phyloP scores from a whole-genome alignment of 352 stramenopile genomes.

The Globisporangium irregulare region DNA sequence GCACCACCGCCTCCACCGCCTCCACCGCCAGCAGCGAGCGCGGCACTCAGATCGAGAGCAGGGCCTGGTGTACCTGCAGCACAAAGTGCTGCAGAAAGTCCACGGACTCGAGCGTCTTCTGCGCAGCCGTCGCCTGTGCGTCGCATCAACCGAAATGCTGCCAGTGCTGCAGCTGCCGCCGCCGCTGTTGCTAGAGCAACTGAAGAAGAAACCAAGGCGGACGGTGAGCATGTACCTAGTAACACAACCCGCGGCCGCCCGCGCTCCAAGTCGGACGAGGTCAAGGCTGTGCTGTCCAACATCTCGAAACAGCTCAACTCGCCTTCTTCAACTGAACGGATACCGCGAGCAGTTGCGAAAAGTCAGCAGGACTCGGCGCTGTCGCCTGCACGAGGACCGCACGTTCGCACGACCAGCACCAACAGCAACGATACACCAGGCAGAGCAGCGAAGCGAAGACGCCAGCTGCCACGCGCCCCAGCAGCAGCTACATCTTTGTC shows the following conservation, averaged over 20 bases:
- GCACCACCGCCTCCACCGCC: neutral
- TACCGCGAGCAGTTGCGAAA: neutral
- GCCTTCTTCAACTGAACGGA: neutral
- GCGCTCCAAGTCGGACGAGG: constrained; percentile 18
- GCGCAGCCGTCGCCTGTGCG: constrained; percentile 4
- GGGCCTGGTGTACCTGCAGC: neutral
- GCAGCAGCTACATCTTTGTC: constrained; percentile 26
- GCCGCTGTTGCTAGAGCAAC: neutral
- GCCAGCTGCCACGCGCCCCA: constrained; percentile 25
- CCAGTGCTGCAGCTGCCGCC: neutral
- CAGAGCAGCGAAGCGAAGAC: constrained; percentile 4
- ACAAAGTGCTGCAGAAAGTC: neutral
- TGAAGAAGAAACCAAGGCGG: constrained; percentile 4
- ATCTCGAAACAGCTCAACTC: constrained; percentile 15
- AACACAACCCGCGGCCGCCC: neutral
- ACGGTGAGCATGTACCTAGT: neutral
- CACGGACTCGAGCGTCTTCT: constrained; percentile 5
- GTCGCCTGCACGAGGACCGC: constrained; percentile 6
- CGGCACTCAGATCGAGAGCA: neutral
- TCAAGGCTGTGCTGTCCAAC: constrained; percentile 13
- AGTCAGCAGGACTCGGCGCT: neutral
- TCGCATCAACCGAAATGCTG: neutral
- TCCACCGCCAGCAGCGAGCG: neutral
- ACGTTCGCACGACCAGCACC: constrained; percentile 8
- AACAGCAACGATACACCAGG: constrained; percentile 1